Evolutionary conservation across 495 filamentous ascomycete genomes (phyloP), one percentile per base, ranked within the genome.

Genomic region (Ramalina peruviana): DNA sequence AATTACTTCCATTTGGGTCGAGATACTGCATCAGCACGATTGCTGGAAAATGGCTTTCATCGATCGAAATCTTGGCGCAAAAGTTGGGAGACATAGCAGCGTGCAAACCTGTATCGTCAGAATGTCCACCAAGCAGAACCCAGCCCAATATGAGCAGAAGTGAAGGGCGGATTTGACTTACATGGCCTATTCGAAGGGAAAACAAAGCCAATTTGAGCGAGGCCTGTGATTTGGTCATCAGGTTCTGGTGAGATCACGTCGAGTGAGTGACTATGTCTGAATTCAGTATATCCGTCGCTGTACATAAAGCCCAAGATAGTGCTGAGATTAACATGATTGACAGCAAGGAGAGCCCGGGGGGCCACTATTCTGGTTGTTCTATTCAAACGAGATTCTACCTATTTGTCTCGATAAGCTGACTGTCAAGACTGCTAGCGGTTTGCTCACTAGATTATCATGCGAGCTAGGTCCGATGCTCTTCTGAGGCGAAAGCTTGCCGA

Each of bases 241-340:
- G 70, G 69, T 48, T 83, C 70, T 11, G 74, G 70, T 51, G 71
- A 79, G 1, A 88, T 70, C 36, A 77, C 65, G 1, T 71, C 64
- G 79, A 92, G 79, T 4, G 78, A 83, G 47, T 70, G 67, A 11
- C 85, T 74, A 51, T 92, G 81, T 43, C 86, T 79, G 60, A 88
- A 86, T 45, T 87, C 75, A 25, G 89, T 69, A 0, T 81, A 82
- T 15, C 86, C 85, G 56, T 92, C 87, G 54, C 81, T 82, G 46
- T 81, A 81, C 11, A 72, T 72, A 46, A 93, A 66, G 40, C 79
- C 81, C 3, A 93, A 53, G 9, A 82, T 69, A 45, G 75, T 84
- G 37, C 80, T 79, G 40, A 80, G 74, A 58, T 84, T 80, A 13
- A 83, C 65, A 7, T 76, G 64, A 37, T 80, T 73, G 13, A 88